phyloP scores from a whole-genome alignment of 495 filamentous ascomycete genomes.

The Venustampulla echinocandica region DNA sequence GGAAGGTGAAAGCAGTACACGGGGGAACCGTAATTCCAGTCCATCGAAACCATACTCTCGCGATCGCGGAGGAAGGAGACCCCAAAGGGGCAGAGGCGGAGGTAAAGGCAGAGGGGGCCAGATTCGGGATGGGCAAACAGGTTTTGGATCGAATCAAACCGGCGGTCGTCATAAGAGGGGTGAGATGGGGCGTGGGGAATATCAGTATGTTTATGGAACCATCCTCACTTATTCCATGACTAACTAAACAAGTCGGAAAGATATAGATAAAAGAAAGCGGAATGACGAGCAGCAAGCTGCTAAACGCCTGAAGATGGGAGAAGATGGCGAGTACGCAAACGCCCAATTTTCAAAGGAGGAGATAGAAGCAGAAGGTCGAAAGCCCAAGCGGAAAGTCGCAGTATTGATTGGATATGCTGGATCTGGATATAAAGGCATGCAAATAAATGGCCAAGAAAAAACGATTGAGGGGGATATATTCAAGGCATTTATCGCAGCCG shows the following conservation, averaged over 20 bases:
- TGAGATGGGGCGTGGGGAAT: constrained; percentile 59
- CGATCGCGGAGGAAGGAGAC: background rate
- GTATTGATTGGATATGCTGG: constrained; percentile 92
- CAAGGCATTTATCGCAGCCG: constrained; percentile 75
- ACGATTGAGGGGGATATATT: constrained; percentile 98
- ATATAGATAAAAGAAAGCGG: constrained; percentile 55
- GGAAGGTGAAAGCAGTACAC: background rate
- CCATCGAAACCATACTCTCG: constrained; percentile 1
- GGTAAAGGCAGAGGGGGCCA: constrained; percentile 26
- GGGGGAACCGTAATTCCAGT: background rate
- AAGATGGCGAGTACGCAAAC: constrained; percentile 34
- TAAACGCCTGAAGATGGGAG: constrained; percentile 42
- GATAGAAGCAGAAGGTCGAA: constrained; percentile 73
- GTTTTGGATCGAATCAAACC: constrained; percentile 20
- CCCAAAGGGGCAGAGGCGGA: constrained; percentile 5
- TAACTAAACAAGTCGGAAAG: constrained; percentile 57
- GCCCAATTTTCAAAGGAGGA: constrained; percentile 62
- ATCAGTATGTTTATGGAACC: constrained; percentile 41
- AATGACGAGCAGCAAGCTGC: constrained; percentile 44
- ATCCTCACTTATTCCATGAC: constrained; percentile 25
- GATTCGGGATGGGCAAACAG: constrained; percentile 6
- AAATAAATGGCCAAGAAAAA: constrained; percentile 68
- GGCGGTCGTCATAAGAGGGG: constrained; percentile 46
- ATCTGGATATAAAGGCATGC: constrained; percentile 96
- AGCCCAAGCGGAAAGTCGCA: constrained; percentile 91